phyloP scores from a whole-genome alignment of 2,329 filamentous ascomycete genomes.

The Acrodontium crateriforme region DNA sequence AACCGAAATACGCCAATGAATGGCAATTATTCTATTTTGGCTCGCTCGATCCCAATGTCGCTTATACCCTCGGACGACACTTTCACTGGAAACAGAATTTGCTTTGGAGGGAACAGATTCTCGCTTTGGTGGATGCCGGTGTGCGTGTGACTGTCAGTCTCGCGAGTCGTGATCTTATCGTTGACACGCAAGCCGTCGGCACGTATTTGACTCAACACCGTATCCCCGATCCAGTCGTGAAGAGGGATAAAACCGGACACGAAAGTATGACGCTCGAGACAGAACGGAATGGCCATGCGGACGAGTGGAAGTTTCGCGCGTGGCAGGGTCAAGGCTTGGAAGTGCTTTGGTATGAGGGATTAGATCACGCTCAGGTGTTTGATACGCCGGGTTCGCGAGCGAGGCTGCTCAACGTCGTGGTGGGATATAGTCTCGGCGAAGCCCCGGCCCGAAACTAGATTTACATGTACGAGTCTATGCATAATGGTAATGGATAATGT shows the following conservation, averaged over 20 bases:
- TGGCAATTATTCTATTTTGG: slow-evolving; percentile 60
- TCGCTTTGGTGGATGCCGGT: slow-evolving; percentile 20
- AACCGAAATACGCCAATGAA: slow-evolving; percentile 45
- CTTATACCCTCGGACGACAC: slow-evolving; percentile 48
- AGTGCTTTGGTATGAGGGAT: slow-evolving; percentile 44
- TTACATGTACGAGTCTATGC: too few relatives aligned
- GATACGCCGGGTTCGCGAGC: slow-evolving; percentile 19
- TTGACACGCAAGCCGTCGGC: slow-evolving; percentile 45
- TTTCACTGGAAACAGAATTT: slow-evolving; percentile 64
- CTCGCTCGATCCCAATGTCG: slow-evolving; percentile 51
- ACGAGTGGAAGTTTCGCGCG: slow-evolving; percentile 12
- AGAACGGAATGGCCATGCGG: slow-evolving; percentile 13
- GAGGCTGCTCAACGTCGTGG: slow-evolving; percentile 14
- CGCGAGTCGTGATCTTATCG: slow-evolving; percentile 49
- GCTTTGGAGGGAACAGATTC: slow-evolving; percentile 53
- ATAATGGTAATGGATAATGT: too few relatives aligned
- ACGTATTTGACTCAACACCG: slow-evolving; percentile 38
- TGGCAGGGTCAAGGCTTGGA: slow-evolving; percentile 36
- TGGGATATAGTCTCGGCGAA: slow-evolving; percentile 16
- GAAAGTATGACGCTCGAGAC: slow-evolving; percentile 13
- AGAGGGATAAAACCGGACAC: slow-evolving; percentile 7
- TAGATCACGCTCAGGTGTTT: slow-evolving; percentile 54
- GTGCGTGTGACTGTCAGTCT: slow-evolving; percentile 43
- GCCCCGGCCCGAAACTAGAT: too few relatives aligned
- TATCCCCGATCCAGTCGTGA: slow-evolving; percentile 13